These are phyloP conservation scores for Blastocrithidia nonstop DNA, from an alignment of 208 protist genomes.

Conservation along the genomic window DNA sequence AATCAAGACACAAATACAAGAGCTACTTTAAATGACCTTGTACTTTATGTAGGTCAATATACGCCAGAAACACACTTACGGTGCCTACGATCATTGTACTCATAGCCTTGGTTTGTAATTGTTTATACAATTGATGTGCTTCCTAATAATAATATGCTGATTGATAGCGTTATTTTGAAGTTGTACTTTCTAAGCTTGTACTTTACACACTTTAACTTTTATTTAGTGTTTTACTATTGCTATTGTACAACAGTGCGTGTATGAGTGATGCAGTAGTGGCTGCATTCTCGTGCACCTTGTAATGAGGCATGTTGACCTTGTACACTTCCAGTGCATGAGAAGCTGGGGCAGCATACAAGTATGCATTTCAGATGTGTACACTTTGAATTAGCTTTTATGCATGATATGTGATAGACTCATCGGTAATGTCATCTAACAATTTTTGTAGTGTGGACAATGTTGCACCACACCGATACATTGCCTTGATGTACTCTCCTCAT, in stretches of 20 bases:
- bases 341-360: constrained; percentile 23
- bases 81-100: no score
- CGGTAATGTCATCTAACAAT: constrained; percentile 36
- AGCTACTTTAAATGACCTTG: no score
- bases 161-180: no score
- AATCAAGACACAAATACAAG: no score
- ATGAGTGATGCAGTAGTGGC: constrained; percentile 41
- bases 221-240: constrained; percentile 1
- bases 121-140: no score
- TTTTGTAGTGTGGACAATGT: constrained; percentile 19
- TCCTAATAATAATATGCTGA: no score
- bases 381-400: constrained; percentile 19
- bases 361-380: constrained; percentile 55
- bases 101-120: no score
- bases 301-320: constrained; percentile 20
- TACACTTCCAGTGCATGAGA: constrained; percentile 41
- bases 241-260: constrained; percentile 16
- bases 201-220: no score
- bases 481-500: constrained; percentile 47
- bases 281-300: constrained; percentile 28
- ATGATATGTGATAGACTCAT: constrained; percentile 20
- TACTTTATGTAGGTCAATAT: no score
- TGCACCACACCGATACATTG: constrained; percentile 34
- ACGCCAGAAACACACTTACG: no score
- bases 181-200: no score